Evolutionary conservation across 495 filamentous ascomycete species (phyloP).

Genomic region (Gamarada debralockiae): DNA sequence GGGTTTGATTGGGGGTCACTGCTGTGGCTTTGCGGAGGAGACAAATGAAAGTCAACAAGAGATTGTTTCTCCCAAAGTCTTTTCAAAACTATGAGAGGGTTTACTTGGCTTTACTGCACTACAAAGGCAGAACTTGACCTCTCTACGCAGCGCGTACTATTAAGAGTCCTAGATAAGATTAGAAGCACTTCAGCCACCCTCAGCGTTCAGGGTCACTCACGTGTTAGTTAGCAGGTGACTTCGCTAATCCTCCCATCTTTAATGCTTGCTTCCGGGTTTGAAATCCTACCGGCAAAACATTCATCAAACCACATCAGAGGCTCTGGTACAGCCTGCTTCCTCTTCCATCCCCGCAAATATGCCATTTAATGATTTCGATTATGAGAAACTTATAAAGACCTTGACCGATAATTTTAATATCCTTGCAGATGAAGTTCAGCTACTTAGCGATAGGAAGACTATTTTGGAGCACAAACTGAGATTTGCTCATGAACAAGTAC

Average conservation of each 20-base stretch:
- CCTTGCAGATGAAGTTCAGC: constrained; percentile 55
- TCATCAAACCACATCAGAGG: background rate
- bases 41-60: no score
- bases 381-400: constrained; percentile 39
- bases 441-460: constrained; percentile 48
- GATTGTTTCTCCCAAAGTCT: no score
- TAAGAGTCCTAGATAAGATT: no score
- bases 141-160: no score
- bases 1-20: no score
- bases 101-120: no score
- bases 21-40: no score
- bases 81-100: no score
- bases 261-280: background rate
- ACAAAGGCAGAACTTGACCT: no score
- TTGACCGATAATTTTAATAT: constrained; percentile 60
- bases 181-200: no score
- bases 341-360: constrained; percentile 8
- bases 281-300: background rate
- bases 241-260: background rate
- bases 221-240: background rate
- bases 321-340: background rate
- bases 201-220: no score
- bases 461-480: constrained; percentile 54
- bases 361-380: constrained; percentile 21
- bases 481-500: constrained; percentile 55